A percentile compares a stretch with the other conserved stretches of the same genome.
These are phyloP conservation scores for Fusarium sterilihyphosum DNA, from an alignment of 2,329 filamentous ascomycete genomes.

Conservation along the genomic window DNA sequence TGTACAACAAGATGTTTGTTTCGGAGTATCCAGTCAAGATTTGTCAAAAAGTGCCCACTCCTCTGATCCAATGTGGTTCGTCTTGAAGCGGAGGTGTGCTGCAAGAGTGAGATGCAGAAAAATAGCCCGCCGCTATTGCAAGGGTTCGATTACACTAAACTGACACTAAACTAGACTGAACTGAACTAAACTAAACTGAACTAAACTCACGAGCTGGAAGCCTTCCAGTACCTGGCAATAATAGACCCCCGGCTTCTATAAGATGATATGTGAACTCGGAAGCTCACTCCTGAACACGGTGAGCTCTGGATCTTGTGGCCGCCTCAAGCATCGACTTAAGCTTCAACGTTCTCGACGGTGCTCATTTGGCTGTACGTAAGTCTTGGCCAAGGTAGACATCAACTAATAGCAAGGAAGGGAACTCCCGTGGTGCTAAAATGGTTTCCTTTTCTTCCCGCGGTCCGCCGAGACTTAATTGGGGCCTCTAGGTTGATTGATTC, in stretches of 20 bases:
- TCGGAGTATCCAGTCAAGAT: slow-evolving; percentile 10
- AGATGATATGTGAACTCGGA: background rate
- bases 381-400: background rate
- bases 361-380: background rate
- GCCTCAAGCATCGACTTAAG: background rate
- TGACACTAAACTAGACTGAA: background rate
- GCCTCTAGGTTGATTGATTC: background rate
- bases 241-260: background rate
- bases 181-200: background rate
- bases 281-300: background rate
- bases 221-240: background rate
- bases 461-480: background rate
- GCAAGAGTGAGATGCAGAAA: slow-evolving; percentile 36
- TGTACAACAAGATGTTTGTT: slow-evolving; percentile 8
- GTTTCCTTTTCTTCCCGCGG: slow-evolving; percentile 8
- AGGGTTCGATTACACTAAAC: background rate
- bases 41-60: background rate
- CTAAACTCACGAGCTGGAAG: slow-evolving; percentile 8
- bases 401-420: slow-evolving; percentile 23
- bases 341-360: slow-evolving; percentile 11
- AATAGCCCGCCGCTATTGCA: slow-evolving; percentile 14
- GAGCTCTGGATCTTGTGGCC: background rate
- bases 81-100: slow-evolving; percentile 19
- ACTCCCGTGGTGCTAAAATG: slow-evolving; percentile 30
- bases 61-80: slow-evolving; percentile 10